Base-by-base conservation (phyloP, 2,329 filamentous ascomycete genomes). In the Lasiodiplodia sp. region DNA sequence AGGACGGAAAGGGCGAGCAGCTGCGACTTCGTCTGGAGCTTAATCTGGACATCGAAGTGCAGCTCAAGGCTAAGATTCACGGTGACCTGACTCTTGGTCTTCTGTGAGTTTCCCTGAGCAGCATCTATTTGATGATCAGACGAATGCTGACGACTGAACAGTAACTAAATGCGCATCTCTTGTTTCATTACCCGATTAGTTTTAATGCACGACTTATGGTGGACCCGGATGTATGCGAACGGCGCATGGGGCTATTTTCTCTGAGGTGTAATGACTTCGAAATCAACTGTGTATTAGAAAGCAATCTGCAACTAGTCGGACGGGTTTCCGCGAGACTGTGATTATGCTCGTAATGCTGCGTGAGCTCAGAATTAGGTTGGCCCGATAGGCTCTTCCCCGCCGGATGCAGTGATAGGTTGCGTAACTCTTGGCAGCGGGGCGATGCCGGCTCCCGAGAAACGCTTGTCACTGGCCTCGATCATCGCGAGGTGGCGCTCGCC, bases 11-110 rank as follows among this genome's bases (percentile, higher is more conserved):
- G 72, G 83, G 81, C 70, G 83, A 84, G 75, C 83, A 87, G 73
- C 80, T 89, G 71, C 84, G 86, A 72, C 73, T 89, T 77, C 81
- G 86, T 72, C 73, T 89, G 71, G 87, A 89, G 72, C 78, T 89
- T 72, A 89, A 89, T 73, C 79, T 89, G 70, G 87, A 89, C 75
- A 87, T 89, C 75, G 87, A 89, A 75, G 83, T 89, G 67, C 86
- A 89, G 74, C 78, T 89, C 57, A 89, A 89, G 81, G 87, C 87
- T n/a, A 88, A 87, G 78, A 89, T 89, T 72, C 87, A 88, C 71
- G 87, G 87, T 79, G 87, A 89, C 73, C 79, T 89, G 69, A 89
- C 87, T n/a, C 75, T 89, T 66, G 87, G 84, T 75, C 73, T 86
- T 73, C 80, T 86, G 81, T 83, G 81, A 77, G 81, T 81, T 49